A percentile compares a stretch with the other conserved stretches of the same genome.
These are phyloP conservation scores for Aspergillus nidulans DNA, from an alignment of 495 filamentous ascomycete species.

Conservation along the genomic window DNA sequence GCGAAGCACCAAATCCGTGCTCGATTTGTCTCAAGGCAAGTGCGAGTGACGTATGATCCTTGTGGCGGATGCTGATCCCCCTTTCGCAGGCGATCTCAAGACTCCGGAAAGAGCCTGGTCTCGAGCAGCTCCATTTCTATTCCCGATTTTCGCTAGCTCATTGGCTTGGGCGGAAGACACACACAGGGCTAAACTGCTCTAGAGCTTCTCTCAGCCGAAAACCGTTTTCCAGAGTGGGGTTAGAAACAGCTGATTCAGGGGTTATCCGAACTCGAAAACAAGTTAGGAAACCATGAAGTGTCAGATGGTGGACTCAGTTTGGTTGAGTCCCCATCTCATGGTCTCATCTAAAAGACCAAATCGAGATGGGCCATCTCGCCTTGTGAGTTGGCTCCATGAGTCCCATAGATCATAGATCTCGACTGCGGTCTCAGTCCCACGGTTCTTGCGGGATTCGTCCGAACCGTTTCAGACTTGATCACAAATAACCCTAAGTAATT, in stretches of 20 bases:
- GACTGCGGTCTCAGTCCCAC: neutral
- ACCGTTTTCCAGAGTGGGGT: constrained; percentile 19
- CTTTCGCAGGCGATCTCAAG: constrained; percentile 7
- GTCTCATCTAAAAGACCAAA: neutral
- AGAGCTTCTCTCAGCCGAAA: constrained; percentile 2
- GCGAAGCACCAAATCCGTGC: too few relatives aligned
- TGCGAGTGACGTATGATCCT: neutral
- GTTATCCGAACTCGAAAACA: neutral
- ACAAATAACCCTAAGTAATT: constrained; percentile 11
- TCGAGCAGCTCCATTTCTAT: neutral
- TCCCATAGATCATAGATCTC: neutral
- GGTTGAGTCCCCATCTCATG: constrained; percentile 1
- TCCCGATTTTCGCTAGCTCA: neutral
- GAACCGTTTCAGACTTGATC: constrained; percentile 13
- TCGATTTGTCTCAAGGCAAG: neutral
- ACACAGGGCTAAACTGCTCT: constrained; percentile 2
- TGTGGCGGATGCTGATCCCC: constrained; percentile 13
- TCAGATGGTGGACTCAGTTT: neutral
- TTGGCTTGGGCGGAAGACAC: constrained; percentile 1
- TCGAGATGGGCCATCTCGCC: neutral
- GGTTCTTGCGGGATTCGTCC: constrained; percentile 7
- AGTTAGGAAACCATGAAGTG: neutral
- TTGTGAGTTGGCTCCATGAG: neutral
- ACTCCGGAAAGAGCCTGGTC: constrained; percentile 3
- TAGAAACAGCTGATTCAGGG: constrained; percentile 13